These are phyloP conservation scores for Blastomyces parvus DNA, from an alignment of 2,329 filamentous ascomycete genomes.

Conservation along the genomic window DNA sequence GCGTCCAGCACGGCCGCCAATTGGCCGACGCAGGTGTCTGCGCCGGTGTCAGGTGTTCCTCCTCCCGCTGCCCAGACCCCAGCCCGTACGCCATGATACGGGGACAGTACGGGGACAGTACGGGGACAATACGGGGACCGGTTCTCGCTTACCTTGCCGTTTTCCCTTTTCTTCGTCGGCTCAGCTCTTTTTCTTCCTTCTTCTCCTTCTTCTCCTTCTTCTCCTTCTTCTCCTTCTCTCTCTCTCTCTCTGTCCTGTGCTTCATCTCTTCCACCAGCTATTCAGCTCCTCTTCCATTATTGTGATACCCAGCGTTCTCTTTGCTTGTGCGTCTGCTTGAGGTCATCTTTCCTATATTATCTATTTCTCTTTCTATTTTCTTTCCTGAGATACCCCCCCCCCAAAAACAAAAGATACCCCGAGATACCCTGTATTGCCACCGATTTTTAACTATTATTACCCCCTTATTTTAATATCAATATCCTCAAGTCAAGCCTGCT, in stretches of 20 bases:
- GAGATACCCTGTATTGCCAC: constrained; percentile 6
- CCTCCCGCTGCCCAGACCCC: not conserved
- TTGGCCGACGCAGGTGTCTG: not conserved
- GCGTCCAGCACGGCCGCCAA: not conserved
- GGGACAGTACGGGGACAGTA: not conserved
- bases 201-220: constrained; percentile 22
- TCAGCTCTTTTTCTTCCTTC: constrained; percentile 20
- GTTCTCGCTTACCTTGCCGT: constrained; percentile 20
- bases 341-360: constrained; percentile 17
- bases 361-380: constrained; percentile 19
- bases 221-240: constrained; percentile 20
- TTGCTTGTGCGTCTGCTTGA: constrained; percentile 24
- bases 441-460: constrained; percentile 12
- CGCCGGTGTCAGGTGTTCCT: not conserved
- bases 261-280: constrained; percentile 14
- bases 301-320: constrained; percentile 35
- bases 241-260: constrained; percentile 18
- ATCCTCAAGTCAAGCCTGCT: constrained; percentile 1
- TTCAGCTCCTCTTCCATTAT: constrained; percentile 20
- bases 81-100: not conserved
- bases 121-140: not conserved
- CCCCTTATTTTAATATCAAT: constrained; percentile 18
- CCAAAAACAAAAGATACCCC: constrained; percentile 15
- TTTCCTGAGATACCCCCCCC: constrained; percentile 25
- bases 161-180: constrained; percentile 15